These are phyloP conservation scores for Fusarium ambrosium DNA, from an alignment of 2,329 filamentous ascomycete species.

Conservation along the genomic window DNA sequence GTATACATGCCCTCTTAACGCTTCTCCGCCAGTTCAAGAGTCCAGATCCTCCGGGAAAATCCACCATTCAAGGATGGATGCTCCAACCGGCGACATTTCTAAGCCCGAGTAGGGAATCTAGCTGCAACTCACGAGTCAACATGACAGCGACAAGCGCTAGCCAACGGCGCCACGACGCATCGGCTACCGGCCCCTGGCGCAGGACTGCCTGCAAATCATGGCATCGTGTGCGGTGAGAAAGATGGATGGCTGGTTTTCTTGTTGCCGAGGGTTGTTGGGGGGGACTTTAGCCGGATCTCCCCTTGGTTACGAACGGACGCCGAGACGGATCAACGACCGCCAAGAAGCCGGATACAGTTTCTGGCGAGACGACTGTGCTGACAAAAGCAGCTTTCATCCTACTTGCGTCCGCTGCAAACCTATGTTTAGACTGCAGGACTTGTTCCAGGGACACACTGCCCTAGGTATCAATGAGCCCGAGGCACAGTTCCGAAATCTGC, in stretches of 20 bases:
- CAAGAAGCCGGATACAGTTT: conserved; percentile 31
- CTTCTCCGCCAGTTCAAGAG: conserved; percentile 20
- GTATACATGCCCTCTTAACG: conserved; percentile 9
- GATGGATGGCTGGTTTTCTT: conserved; percentile 2
- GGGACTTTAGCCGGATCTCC: conserved; percentile 28
- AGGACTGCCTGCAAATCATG: conserved; percentile 4
- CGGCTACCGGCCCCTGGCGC: conserved; percentile 19
- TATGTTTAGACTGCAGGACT: conserved; percentile 6
- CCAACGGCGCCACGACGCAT: conserved; percentile 38
- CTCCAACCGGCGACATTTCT: conserved; percentile 14
- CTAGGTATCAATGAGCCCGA: conserved; percentile 1
- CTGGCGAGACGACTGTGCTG: conserved; percentile 14
- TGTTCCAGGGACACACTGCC: conserved; percentile 16
- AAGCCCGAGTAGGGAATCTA: conserved; percentile 9
- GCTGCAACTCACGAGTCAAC: conserved; percentile 13
- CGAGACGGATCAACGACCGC: conserved; percentile 29
- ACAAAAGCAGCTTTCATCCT: conserved; percentile 14
- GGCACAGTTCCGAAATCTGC: conserved; percentile 5
- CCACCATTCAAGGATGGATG: not conserved
- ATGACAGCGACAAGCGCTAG: conserved; percentile 19
- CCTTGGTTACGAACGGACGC: conserved; percentile 4
- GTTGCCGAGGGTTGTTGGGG: conserved; percentile 14
- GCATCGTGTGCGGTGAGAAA: conserved; percentile 18
- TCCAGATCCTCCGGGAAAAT: conserved; percentile 18
- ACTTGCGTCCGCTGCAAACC: not conserved